A percentile compares a stretch with the other conserved stretches of the same genome.
phyloP scores from a whole-genome alignment of 768 basidiomycete species.

The Kwoniella shandongensis region DNA sequence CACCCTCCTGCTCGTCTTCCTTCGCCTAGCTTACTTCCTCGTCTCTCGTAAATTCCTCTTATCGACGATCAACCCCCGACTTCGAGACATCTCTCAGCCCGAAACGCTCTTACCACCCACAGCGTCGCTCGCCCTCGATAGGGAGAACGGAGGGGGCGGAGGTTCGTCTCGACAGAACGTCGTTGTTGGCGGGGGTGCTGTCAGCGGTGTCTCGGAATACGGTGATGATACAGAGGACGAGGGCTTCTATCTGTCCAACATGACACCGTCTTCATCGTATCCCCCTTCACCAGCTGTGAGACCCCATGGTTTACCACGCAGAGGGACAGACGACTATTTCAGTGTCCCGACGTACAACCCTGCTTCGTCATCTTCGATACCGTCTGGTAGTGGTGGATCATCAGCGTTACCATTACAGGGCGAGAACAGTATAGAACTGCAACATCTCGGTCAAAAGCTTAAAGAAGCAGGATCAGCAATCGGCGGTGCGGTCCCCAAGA shows the following conservation, averaged over 20 bases:
- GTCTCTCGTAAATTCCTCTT: conserved; percentile 45
- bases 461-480: conserved; percentile 15
- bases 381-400: conserved; percentile 13
- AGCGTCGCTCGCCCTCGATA: neutral
- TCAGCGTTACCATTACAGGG: conserved; percentile 1
- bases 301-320: neutral
- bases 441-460: conserved; percentile 31
- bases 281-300: conserved; percentile 35
- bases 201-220: conserved; percentile 1
- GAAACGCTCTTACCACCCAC: conserved; percentile 19
- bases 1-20: conserved; percentile 37
- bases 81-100: conserved; percentile 42
- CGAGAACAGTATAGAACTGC: conserved; percentile 13
- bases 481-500: conserved; percentile 17
- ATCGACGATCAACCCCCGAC: conserved; percentile 41
- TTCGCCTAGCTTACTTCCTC: conserved; percentile 39
- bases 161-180: too few relatives aligned
- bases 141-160: neutral
- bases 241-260: neutral
- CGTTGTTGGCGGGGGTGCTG: neutral
- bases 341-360: conserved; percentile 9
- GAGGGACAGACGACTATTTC: conserved; percentile 13
- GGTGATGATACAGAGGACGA: conserved; percentile 22
- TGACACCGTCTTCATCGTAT: conserved; percentile 18
- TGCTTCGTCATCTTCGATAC: neutral